Conservation (phyloP, 176 grass and related monocot species). For the Guadua angustifolia region DNA sequence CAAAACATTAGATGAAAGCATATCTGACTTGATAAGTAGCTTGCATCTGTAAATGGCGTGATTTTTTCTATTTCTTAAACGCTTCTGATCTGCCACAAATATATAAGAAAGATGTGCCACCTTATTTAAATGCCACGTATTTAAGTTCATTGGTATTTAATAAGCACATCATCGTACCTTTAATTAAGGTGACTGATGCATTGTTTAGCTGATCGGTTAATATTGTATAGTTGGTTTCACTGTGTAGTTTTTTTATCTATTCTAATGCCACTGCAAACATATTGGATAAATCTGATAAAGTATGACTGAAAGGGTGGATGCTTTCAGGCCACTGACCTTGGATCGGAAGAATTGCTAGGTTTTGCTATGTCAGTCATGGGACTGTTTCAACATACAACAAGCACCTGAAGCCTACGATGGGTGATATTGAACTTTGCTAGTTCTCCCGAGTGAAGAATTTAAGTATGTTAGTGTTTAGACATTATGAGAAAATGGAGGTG, state of each 20-base stretch:
- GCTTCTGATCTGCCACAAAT: too few relatives aligned
- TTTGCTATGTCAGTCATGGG: conserved; percentile 80
- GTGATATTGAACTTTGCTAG: conserved; percentile 77
- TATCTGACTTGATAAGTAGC: conserved; percentile 87
- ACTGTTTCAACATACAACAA: conserved; percentile 87
- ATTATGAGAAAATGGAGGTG: conserved; percentile 92
- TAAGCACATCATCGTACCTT: too few relatives aligned
- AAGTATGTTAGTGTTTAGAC: conserved; percentile 76
- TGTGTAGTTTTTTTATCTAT: too few relatives aligned
- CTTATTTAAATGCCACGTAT: too few relatives aligned
- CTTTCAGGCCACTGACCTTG: conserved; percentile 82
- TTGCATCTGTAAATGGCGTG: too few relatives aligned
- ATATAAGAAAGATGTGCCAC: too few relatives aligned
- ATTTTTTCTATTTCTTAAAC: too few relatives aligned
- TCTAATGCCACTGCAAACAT: conserved; percentile 60
- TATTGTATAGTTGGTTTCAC: too few relatives aligned
- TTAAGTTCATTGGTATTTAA: too few relatives aligned
- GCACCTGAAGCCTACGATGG: conserved; percentile 90
- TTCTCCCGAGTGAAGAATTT: conserved; percentile 90
- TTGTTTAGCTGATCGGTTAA: too few relatives aligned
- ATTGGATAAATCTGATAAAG: conserved; percentile 81
- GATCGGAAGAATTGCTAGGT: conserved; percentile 84
- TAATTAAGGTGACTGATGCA: too few relatives aligned
- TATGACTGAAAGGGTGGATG: conserved; percentile 86
- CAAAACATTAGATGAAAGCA: conserved; percentile 81